Conservation (phyloP, 163 green algal species). For the Chlorella variabilis region DNA sequence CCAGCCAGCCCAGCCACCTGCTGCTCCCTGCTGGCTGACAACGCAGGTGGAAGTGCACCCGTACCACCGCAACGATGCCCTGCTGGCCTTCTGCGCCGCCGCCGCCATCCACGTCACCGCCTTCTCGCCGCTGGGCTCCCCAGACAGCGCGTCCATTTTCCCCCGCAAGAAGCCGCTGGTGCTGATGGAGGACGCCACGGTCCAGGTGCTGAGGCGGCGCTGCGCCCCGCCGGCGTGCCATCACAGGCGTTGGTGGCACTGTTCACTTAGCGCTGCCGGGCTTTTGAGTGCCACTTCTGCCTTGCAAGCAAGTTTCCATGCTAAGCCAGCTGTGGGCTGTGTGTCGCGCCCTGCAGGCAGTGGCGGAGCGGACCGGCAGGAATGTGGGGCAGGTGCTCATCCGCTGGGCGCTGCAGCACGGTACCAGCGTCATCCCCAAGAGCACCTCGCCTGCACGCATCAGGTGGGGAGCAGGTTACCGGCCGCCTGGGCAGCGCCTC, state of each 20-base stretch:
- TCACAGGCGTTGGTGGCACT: no score
- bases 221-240: no score
- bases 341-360: constrained; percentile 1
- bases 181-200: constrained; percentile 50
- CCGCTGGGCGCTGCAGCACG: constrained; percentile 87
- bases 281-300: no score
- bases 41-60: constrained; percentile 90
- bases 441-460: constrained; percentile 46
- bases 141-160: constrained; percentile 71
- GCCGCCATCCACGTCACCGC: constrained; percentile 77
- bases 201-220: no score
- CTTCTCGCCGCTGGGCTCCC: constrained; percentile 88
- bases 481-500: no score
- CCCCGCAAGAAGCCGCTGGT: constrained; percentile 54
- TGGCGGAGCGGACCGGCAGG: constrained; percentile 66
- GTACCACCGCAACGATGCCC: constrained; percentile 85
- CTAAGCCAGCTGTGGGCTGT: neutral
- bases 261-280: no score
- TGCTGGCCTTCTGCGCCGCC: constrained; percentile 71
- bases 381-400: constrained; percentile 75
- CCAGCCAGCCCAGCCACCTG: no score
- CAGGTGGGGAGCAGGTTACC: no score
- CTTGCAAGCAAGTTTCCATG: no score
- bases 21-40: no score
- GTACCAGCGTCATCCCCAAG: constrained; percentile 86